Percentiles rank a stretch among this genome's conserved stretches.
Evolutionary conservation across 441 rosid genomes (phyloP).

Genomic region (Gossypium davidsonii): DNA sequence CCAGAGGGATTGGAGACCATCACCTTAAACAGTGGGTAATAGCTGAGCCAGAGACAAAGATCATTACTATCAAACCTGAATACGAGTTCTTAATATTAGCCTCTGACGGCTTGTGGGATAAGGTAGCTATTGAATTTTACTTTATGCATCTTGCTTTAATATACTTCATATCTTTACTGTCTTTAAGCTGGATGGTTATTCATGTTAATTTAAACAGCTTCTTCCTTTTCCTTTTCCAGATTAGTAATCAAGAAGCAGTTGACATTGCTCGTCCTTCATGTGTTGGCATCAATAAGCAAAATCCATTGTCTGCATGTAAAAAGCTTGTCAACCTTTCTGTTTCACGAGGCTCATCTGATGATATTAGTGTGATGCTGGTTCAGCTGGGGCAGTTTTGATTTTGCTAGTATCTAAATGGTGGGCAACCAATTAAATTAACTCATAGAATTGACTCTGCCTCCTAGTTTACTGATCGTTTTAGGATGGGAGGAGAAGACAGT

Average conservation of each 20-base stretch:
- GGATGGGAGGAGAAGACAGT: background rate
- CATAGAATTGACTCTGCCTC: background rate
- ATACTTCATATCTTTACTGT: background rate
- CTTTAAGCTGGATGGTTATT: background rate
- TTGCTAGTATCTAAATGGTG: background rate
- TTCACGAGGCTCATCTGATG: slow-evolving; percentile 62
- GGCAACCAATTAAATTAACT: background rate
- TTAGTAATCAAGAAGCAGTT: slow-evolving; percentile 65
- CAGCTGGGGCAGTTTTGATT: slow-evolving; percentile 32
- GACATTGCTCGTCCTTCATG: slow-evolving; percentile 48
- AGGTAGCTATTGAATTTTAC: slow-evolving; percentile 20
- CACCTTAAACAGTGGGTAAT: slow-evolving; percentile 59
- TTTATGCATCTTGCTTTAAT: background rate
- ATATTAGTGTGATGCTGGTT: slow-evolving; percentile 57
- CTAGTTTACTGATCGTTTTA: background rate
- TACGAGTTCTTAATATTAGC: slow-evolving; percentile 68
- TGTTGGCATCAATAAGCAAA: slow-evolving; percentile 30
- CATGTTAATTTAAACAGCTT: background rate
- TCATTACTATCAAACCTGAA: slow-evolving; percentile 29
- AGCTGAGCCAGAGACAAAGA: slow-evolving; percentile 62
- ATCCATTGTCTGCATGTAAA: slow-evolving; percentile 46
- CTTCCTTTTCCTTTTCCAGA: slow-evolving; percentile 24
- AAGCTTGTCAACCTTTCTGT: slow-evolving; percentile 50
- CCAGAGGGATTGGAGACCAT: slow-evolving; percentile 61
- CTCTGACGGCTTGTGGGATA: slow-evolving; percentile 77